phyloP scores from a whole-genome alignment of 177 flowering plant genomes.

The Tripterygium wilfordii region DNA sequence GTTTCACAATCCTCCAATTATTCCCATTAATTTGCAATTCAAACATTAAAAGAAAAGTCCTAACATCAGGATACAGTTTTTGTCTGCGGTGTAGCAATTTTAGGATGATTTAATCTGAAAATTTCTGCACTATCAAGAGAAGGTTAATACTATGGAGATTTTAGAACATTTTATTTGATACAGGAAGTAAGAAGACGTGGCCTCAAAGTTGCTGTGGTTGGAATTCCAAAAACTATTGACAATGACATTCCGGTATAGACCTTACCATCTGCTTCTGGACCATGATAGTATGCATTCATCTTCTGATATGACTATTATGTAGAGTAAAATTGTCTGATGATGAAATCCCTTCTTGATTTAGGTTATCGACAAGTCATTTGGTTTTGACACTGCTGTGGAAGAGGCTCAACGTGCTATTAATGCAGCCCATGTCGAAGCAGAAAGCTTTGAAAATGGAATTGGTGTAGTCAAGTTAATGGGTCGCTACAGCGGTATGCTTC shows the following conservation, averaged over 20 bases:
- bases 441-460: conserved; percentile 39
- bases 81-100: no score
- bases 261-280: background rate
- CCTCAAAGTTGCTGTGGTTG: conserved; percentile 28
- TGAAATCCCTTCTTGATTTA: conserved; percentile 6
- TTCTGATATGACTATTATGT: background rate
- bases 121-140: no score
- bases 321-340: background rate
- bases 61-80: no score
- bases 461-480: conserved; percentile 50
- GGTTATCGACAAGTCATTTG: conserved; percentile 48
- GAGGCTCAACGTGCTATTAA: conserved; percentile 53
- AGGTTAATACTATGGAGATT: background rate
- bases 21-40: no score
- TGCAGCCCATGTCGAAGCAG: conserved; percentile 51
- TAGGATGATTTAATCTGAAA: no score
- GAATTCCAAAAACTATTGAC: conserved; percentile 30
- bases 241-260: conserved; percentile 26
- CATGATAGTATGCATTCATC: background rate
- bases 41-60: no score
- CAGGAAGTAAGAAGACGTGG: conserved; percentile 32
- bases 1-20: no score
- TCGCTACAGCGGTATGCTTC: conserved; percentile 33
- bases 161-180: background rate
- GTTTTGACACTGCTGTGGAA: conserved; percentile 37